phyloP scores from a whole-genome alignment of 257 asterid genomes.

The Solanum ossicruentum region DNA sequence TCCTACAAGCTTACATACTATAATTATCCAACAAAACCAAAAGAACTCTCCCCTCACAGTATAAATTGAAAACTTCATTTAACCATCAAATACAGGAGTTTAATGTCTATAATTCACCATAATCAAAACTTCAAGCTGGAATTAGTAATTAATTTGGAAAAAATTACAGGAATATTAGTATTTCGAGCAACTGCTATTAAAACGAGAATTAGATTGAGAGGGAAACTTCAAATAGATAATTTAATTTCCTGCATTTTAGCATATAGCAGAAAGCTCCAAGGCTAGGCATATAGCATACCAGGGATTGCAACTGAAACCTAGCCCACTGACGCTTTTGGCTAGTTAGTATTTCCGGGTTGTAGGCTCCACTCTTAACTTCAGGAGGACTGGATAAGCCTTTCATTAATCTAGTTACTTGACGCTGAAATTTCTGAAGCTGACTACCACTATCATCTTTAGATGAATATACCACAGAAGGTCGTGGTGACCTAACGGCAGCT shows the following conservation, averaged over 20 bases:
- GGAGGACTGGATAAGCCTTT: conserved; percentile 86
- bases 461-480: conserved; percentile 88
- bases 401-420: conserved; percentile 70
- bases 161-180: background rate
- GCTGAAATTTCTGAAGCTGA: conserved; percentile 65
- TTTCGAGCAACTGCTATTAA: background rate
- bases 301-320: conserved; percentile 76
- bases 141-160: background rate
- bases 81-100: background rate
- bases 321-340: conserved; percentile 99
- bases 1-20: conserved; percentile 48
- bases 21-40: conserved; percentile 23
- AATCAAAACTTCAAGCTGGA: background rate
- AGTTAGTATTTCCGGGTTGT: conserved; percentile 92
- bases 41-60: background rate
- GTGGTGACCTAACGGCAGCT: conserved; percentile 70
- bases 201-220: background rate
- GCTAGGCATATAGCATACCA: conserved; percentile 37
- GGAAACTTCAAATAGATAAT: background rate
- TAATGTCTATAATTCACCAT: background rate
- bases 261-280: background rate
- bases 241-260: background rate
- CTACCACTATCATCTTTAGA: conserved; percentile 78
- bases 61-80: background rate
- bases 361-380: conserved; percentile 54